phyloP scores from a whole-genome alignment of 1,284 basidiomycete genomes.

The Austroboletus novae-zelandiae region DNA sequence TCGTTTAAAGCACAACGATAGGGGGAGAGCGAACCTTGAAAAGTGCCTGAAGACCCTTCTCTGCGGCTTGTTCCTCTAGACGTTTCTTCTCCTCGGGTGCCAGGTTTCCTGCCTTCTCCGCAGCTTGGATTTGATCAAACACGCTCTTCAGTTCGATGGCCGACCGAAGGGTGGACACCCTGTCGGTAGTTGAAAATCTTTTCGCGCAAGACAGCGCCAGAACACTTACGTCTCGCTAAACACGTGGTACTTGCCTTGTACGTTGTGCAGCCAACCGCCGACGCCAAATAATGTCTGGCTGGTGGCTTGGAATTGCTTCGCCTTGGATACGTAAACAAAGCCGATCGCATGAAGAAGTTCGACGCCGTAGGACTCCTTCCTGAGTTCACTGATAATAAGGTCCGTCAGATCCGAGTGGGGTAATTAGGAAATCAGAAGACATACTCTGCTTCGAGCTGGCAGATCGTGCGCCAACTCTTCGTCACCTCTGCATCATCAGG shows the following conservation, averaged over 20 bases:
- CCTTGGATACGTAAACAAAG: constrained; percentile 84
- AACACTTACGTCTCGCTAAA: constrained; percentile 84
- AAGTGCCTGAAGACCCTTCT: constrained; percentile 90
- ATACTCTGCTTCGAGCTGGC: constrained; percentile 79
- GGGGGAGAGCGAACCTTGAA: constrained; percentile 66
- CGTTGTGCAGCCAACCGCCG: constrained; percentile 92
- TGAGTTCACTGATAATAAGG: constrained; percentile 60
- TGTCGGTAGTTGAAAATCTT: constrained; percentile 31
- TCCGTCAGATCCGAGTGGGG: not conserved
- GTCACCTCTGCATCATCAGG: constrained; percentile 71
- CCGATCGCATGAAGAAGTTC: constrained; percentile 93
- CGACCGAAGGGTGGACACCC: constrained; percentile 83
- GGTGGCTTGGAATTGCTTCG: constrained; percentile 78
- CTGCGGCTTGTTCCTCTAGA: constrained; percentile 94
- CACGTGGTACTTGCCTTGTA: constrained; percentile 91
- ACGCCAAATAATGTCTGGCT: constrained; percentile 78
- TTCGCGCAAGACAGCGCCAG: not conserved
- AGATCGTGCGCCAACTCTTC: constrained; percentile 73
- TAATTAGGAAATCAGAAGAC: constrained; percentile 29
- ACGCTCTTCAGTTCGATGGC: constrained; percentile 93
- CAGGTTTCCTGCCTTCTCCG: constrained; percentile 85
- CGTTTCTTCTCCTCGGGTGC: constrained; percentile 84
- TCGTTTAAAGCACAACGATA: not conserved
- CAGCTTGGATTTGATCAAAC: constrained; percentile 93
- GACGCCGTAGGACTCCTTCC: constrained; percentile 89